Conservation (phyloP, 73 alveolate species). For the Diophrys appendiculata region DNA sequence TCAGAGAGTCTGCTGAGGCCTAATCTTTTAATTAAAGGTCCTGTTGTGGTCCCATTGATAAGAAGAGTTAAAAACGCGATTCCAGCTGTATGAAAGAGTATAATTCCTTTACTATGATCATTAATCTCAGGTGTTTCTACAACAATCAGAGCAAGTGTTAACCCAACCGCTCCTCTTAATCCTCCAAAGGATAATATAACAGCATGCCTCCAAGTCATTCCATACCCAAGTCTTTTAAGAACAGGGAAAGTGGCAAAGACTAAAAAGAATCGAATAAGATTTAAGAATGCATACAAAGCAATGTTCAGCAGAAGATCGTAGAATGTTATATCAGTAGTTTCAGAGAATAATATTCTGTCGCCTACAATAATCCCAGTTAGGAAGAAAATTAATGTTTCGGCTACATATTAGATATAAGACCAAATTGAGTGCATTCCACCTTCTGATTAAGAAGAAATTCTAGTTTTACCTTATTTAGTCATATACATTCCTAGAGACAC, state of each 20-base stretch:
- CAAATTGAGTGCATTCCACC: slow-evolving; percentile 48
- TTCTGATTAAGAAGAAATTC: slow-evolving; percentile 52
- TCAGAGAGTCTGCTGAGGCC: slow-evolving; percentile 6
- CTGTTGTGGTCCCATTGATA: slow-evolving; percentile 62
- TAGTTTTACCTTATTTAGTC: slow-evolving; percentile 64
- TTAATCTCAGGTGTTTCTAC: slow-evolving; percentile 38
- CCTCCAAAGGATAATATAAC: slow-evolving; percentile 59
- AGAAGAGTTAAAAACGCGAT: slow-evolving; percentile 58
- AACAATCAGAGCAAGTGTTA: slow-evolving; percentile 65
- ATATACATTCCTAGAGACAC: slow-evolving; percentile 65
- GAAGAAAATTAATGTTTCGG: slow-evolving; percentile 52
- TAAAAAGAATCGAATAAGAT: slow-evolving; percentile 43
- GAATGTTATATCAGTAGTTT: slow-evolving; percentile 23
- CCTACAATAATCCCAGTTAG: slow-evolving; percentile 72
- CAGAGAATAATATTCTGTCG: slow-evolving; percentile 24
- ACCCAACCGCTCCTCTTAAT: slow-evolving; percentile 66
- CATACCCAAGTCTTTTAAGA: slow-evolving; percentile 53
- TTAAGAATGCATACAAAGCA: slow-evolving; percentile 53
- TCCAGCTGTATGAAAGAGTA: slow-evolving; percentile 61
- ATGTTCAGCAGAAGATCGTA: slow-evolving; percentile 33
- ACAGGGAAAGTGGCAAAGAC: slow-evolving; percentile 21
- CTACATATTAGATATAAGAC: slow-evolving; percentile 42
- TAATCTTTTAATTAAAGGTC: slow-evolving; percentile 3
- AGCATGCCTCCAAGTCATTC: slow-evolving; percentile 40
- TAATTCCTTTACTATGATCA: slow-evolving; percentile 42